A percentile compares a stretch with the other conserved stretches of the same genome.
Evolutionary conservation across 306 rosid species (phyloP).

Genomic region (Pterocarpus macrocarpus): DNA sequence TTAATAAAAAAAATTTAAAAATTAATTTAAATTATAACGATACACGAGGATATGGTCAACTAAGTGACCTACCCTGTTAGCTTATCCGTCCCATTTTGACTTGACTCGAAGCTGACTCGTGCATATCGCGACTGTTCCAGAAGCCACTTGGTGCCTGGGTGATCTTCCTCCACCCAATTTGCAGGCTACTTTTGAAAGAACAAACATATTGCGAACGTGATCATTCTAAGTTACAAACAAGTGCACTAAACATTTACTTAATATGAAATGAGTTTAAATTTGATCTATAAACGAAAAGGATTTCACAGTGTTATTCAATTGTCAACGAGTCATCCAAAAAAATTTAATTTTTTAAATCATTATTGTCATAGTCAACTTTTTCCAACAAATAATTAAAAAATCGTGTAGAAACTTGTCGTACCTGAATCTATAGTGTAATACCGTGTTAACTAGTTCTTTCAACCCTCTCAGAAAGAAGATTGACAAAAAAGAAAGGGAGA

Average conservation of each 20-base stretch:
- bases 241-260: no score
- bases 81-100: neutral
- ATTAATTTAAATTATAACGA: no score
- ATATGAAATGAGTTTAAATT: no score
- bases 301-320: no score
- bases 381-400: neutral
- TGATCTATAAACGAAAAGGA: no score
- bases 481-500: neutral
- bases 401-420: neutral
- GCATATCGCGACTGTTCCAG: neutral
- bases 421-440: neutral
- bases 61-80: no score
- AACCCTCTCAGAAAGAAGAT: neutral
- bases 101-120: neutral
- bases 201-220: neutral
- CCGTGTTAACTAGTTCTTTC: neutral
- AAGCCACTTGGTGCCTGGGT: neutral
- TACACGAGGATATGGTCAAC: fast-evolving
- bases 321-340: neutral
- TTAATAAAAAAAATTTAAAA: no score
- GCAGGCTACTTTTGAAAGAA: neutral
- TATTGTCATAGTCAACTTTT: neutral
- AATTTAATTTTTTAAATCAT: no score
- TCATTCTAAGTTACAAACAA: no score
- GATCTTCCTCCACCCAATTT: neutral